phyloP scores from a whole-genome alignment of 2,329 filamentous ascomycete genomes.

The Pezicula neosporulosa region DNA sequence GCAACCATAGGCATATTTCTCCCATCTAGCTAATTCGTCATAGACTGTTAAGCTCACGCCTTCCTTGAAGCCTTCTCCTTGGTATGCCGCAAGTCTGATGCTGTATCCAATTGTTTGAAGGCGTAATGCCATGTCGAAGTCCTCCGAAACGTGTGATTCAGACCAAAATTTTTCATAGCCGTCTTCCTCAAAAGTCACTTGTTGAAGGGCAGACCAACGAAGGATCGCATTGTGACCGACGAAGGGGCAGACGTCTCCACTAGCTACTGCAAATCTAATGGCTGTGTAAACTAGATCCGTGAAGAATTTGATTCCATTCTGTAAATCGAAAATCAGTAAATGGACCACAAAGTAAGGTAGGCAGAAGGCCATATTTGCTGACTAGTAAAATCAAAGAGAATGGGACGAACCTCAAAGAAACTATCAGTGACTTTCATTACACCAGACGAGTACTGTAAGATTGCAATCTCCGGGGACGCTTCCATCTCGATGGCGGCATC shows the following conservation, averaged over 20 bases:
- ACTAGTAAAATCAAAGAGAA: not conserved
- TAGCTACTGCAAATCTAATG: conserved; percentile 71
- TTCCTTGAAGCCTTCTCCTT: conserved; percentile 73
- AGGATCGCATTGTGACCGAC: conserved; percentile 77
- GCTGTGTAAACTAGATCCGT: conserved; percentile 74
- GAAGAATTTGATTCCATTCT: conserved; percentile 66
- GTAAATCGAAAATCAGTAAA: not conserved
- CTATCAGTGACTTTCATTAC: conserved; percentile 77
- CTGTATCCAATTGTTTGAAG: conserved; percentile 70
- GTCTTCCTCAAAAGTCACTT: conserved; percentile 64
- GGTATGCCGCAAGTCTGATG: conserved; percentile 70
- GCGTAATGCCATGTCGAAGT: conserved; percentile 79
- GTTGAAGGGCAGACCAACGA: conserved; percentile 72
- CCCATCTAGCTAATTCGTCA: conserved; percentile 80
- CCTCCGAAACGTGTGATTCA: conserved; percentile 74
- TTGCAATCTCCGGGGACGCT: conserved; percentile 72
- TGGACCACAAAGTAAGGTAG: no score
- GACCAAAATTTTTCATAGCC: conserved; percentile 80
- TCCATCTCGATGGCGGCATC: conserved; percentile 83
- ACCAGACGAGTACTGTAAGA: conserved; percentile 74
- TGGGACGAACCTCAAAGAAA: conserved; percentile 51
- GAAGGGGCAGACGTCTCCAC: conserved; percentile 74
- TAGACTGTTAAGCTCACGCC: conserved; percentile 82
- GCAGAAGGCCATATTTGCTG: no score
- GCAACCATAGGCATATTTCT: conserved; percentile 84